A percentile compares a stretch with the other conserved stretches of the same genome.
Evolutionary conservation across 2,329 filamentous ascomycete genomes (phyloP).

Genomic region (Trichoderma polysporum): DNA sequence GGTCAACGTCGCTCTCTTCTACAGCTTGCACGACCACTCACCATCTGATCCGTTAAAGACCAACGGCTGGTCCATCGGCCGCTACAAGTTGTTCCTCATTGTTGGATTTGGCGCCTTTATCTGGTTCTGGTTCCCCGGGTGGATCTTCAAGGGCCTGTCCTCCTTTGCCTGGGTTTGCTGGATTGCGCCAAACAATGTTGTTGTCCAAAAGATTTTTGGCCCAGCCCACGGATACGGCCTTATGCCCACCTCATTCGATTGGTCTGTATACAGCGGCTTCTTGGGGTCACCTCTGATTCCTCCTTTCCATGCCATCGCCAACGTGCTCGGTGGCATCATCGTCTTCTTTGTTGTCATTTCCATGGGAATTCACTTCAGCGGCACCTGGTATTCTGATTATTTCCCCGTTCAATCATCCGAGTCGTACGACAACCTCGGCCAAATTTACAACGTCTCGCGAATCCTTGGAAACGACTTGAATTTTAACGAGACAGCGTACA

Average conservation of each 20-base stretch:
- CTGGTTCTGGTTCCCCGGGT: constrained; percentile 63
- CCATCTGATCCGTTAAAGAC: constrained; percentile 49
- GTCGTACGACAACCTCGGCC: constrained; percentile 64
- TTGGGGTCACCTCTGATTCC: constrained; percentile 51
- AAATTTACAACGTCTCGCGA: constrained; percentile 57
- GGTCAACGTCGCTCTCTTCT: constrained; percentile 54
- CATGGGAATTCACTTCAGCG: constrained; percentile 58
- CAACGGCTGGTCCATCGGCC: constrained; percentile 62
- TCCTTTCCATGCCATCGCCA: constrained; percentile 55
- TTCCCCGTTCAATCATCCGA: constrained; percentile 61
- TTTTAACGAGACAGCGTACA: constrained; percentile 62
- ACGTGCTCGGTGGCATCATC: constrained; percentile 53
- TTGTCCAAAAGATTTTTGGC: constrained; percentile 65
- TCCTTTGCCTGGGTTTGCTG: constrained; percentile 63
- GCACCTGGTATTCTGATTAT: constrained; percentile 57
- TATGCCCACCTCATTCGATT: constrained; percentile 61
- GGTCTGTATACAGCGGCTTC: constrained; percentile 50
- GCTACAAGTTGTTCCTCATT: constrained; percentile 62
- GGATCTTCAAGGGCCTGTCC: constrained; percentile 61
- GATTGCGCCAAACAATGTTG: constrained; percentile 58
- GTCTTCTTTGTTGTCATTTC: constrained; percentile 58
- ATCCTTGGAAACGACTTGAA: constrained; percentile 56
- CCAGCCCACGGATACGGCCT: constrained; percentile 58
- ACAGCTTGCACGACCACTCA: constrained; percentile 47
- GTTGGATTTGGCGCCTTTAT: constrained; percentile 51